Evolutionary conservation across 768 basidiomycete genomes (phyloP), one percentile per base, ranked within the genome.

Genomic region (Lactarius vividus): DNA sequence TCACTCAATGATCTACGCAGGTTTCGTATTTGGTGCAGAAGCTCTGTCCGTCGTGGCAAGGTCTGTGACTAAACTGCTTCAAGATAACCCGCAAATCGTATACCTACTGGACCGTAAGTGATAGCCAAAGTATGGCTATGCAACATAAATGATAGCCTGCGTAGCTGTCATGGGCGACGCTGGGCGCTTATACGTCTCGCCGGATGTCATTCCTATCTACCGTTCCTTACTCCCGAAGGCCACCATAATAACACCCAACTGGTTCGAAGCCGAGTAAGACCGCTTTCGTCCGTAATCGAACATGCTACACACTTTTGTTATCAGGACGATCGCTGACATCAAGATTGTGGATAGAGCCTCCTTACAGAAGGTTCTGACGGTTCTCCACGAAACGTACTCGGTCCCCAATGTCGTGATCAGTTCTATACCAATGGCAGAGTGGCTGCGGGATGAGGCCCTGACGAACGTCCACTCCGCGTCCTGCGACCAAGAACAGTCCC

Each of bases 161-260:
- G 18, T 71, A 97, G 95, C 97, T 42, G 97, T 99, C 2, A 86
- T 98, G 77, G 97, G 97, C 6, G 97, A 99, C 75, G 82, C 93
- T 15, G 95, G 94, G 5, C 83, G 80, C 44, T 79, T 99, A 16
- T 99, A 99, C 71, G 95, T 98, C 26, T 85, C 94, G 4, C 81
- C 88, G 26, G 87, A 92, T 67, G 93, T 95, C 10, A 80, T 98
- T 65, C 93, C 94, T 1, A 82, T 93, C 44, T 98, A 99, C 79
- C 85, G 87, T 55, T 78, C 82, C 49, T 84, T 95, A 78, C 80
- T 96, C 1, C 80, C 86, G n/a, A 77, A 87, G n/a, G 89, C 97
- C 3, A 92, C 92, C 0, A 87, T 98, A 57, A 98, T 98, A 69
- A 94, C 97, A 0, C 97, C 97, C 0, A 99, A 99, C 74, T 97